A percentile compares a stretch with the other conserved stretches of the same genome.
Evolutionary conservation across 1,284 basidiomycete genomes (phyloP).

Genomic region (Cutaneotrichosporon sp.): DNA sequence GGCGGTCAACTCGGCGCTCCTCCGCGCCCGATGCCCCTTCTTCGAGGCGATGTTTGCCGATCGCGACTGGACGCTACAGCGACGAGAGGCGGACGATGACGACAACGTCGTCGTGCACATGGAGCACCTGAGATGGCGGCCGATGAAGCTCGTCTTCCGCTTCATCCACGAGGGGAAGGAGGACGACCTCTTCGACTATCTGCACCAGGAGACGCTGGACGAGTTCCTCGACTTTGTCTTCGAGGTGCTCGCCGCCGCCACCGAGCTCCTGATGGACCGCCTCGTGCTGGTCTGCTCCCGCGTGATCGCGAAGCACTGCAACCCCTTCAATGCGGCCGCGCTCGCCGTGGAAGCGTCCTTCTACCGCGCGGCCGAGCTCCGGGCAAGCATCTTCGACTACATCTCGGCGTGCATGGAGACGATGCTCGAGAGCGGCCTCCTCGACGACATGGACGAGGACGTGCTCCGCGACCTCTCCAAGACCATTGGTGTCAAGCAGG

Average conservation of each 20-base stretch:
- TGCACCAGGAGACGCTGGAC: conserved; percentile 71
- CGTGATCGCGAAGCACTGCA: conserved; percentile 69
- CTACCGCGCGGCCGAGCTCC: conserved; percentile 71
- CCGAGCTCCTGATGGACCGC: conserved; percentile 83
- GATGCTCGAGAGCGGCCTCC: conserved; percentile 75
- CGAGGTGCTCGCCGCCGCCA: conserved; percentile 84
- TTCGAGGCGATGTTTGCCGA: conserved; percentile 86
- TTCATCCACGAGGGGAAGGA: conserved; percentile 80
- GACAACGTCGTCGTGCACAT: conserved; percentile 66
- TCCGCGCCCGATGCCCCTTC: conserved; percentile 80
- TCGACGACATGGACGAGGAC: conserved; percentile 68
- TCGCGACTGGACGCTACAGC: conserved; percentile 71
- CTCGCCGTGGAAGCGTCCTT: conserved; percentile 81
- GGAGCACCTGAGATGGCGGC: conserved; percentile 71
- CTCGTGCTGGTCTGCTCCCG: conserved; percentile 80
- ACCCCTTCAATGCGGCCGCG: conserved; percentile 75
- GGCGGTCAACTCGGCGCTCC: conserved; percentile 69
- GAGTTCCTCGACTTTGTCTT: conserved; percentile 85
- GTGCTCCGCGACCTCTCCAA: conserved; percentile 69
- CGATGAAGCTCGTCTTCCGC: conserved; percentile 73
- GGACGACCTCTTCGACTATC: conserved; percentile 69
- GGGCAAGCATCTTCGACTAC: conserved; percentile 75
- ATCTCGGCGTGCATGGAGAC: conserved; percentile 83
- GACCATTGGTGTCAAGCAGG: conserved; percentile 67
- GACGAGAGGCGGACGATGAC: conserved; percentile 60